Conservation (phyloP, 805 yeast genomes). For the Clavispora vitiphila region DNA sequence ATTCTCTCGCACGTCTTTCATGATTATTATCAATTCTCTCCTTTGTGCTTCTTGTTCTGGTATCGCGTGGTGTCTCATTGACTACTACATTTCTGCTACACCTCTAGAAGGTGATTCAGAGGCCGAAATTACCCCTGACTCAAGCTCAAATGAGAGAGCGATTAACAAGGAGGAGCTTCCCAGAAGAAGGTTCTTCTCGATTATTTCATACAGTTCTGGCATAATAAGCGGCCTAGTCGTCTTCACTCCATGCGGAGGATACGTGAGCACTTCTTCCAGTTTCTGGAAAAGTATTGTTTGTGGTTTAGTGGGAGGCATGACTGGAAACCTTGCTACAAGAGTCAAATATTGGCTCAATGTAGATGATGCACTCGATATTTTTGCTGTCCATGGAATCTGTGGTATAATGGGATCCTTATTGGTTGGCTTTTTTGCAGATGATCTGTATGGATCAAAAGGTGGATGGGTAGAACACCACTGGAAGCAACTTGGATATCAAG, state of each 20-base stretch:
- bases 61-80: constrained; percentile 33
- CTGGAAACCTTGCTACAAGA: constrained; percentile 35
- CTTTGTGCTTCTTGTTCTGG: constrained; percentile 33
- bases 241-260: constrained; percentile 42
- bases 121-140: not conserved
- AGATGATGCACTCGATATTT: constrained; percentile 41
- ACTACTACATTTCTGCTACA: constrained; percentile 34
- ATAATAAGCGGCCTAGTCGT: constrained; percentile 39
- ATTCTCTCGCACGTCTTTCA: constrained; percentile 28
- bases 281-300: constrained; percentile 39
- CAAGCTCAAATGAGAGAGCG: not conserved
- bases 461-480: constrained; percentile 40
- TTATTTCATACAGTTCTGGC: constrained; percentile 37
- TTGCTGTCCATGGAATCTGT: constrained; percentile 40
- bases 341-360: constrained; percentile 33
- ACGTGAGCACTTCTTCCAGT: constrained; percentile 26
- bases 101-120: constrained; percentile 26
- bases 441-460: constrained; percentile 27
- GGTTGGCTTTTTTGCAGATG: constrained; percentile 37
- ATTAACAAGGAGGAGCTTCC: not conserved
- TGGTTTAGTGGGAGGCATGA: constrained; percentile 34
- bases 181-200: constrained; percentile 17
- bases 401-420: constrained; percentile 37
- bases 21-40: constrained; percentile 28
- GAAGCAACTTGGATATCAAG: constrained; percentile 37